A percentile compares a stretch with the other conserved stretches of the same genome.
These are phyloP conservation scores for Aspergillus sp. DNA, from an alignment of 2,329 filamentous ascomycete species.

Conservation along the genomic window DNA sequence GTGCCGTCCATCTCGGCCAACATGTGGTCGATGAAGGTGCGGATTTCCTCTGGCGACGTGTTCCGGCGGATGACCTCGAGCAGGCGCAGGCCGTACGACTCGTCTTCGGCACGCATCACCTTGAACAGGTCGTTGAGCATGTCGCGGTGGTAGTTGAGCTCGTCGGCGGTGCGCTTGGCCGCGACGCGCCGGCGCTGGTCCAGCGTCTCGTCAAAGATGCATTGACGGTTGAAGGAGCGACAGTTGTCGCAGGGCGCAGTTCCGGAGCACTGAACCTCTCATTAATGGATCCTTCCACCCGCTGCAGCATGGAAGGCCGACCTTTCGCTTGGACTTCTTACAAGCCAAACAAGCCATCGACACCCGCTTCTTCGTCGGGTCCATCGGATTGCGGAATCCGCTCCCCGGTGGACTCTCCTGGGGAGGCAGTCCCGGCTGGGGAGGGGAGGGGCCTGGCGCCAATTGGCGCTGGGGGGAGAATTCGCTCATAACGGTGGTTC, in stretches of 20 bases:
- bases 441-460: conserved; percentile 24
- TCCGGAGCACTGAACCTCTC: conserved; percentile 33
- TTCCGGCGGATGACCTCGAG: conserved; percentile 37
- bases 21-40: conserved; percentile 31
- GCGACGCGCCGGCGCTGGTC: conserved; percentile 50
- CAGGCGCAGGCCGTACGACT: conserved; percentile 26
- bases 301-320: neutral
- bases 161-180: conserved; percentile 40
- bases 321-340: conserved; percentile 43
- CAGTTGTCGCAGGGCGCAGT: conserved; percentile 40
- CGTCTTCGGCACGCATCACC: conserved; percentile 33
- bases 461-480: conserved; percentile 21
- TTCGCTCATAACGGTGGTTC: conserved; percentile 18
- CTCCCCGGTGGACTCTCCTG: conserved; percentile 10
- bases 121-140: conserved; percentile 37
- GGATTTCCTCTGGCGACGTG: conserved; percentile 35
- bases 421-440: conserved; percentile 5
- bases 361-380: conserved; percentile 35
- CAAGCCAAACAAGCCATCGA: conserved; percentile 41
- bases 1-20: conserved; percentile 21
- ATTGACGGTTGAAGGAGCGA: conserved; percentile 32
- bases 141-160: conserved; percentile 40
- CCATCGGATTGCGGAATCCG: conserved; percentile 7
- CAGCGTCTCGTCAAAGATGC: conserved; percentile 60
- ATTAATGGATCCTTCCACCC: neutral